Evolutionary conservation across 2,329 filamentous ascomycete species (phyloP).

Genomic region (Colletotrichum sublineola): DNA sequence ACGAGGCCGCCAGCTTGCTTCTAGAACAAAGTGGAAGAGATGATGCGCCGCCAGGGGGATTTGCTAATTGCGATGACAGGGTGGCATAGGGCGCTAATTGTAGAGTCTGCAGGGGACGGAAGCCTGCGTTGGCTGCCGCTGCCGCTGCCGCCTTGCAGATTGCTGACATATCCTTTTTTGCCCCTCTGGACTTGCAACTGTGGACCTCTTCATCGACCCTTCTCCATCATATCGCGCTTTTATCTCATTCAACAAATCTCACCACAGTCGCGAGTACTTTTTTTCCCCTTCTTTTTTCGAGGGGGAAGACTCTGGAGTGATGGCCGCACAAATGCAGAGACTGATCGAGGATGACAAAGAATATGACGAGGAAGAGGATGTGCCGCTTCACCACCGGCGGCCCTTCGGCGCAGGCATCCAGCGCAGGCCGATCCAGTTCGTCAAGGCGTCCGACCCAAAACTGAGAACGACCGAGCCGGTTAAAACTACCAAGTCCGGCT

Average conservation of each 20-base stretch:
- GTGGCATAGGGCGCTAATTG: conserved; percentile 14
- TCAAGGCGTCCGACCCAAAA: conserved; percentile 63
- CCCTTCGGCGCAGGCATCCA: conserved; percentile 70
- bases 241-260: not conserved
- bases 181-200: not conserved
- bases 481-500: conserved; percentile 45
- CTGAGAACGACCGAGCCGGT: conserved; percentile 47
- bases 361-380: conserved; percentile 57
- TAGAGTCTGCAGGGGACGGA: conserved; percentile 22
- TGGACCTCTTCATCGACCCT: conserved; percentile 8
- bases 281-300: too few species aligned
- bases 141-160: not conserved
- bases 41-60: conserved; percentile 27
- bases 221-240: not conserved
- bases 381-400: conserved; percentile 66
- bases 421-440: conserved; percentile 68
- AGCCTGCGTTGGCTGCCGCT: conserved; percentile 2
- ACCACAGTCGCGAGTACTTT: not conserved
- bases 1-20: conserved; percentile 30
- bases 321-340: conserved; percentile 18
- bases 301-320: not conserved
- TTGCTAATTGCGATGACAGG: conserved; percentile 27
- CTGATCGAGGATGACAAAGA: conserved; percentile 39
- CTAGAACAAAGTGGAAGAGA: conserved; percentile 35
- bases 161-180: conserved; percentile 8